Evolutionary conservation across 2,329 filamentous ascomycete species (phyloP), one percentile per base, ranked within the genome.

Genomic region (Periconia sp.): DNA sequence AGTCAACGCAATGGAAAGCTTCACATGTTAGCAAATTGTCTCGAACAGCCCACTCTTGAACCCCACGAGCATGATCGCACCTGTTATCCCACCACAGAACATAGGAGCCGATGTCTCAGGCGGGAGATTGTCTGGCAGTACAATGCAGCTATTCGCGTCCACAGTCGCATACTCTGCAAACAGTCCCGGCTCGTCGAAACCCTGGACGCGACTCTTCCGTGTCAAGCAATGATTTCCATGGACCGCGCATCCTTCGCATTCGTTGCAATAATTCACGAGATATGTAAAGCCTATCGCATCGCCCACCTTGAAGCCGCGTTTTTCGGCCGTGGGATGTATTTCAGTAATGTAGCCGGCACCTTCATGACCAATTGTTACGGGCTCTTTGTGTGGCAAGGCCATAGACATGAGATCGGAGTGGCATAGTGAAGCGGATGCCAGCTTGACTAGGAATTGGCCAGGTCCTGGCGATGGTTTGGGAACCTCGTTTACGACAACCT

Each of bases 1-100:
- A 50, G 26, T 61, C 50, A 22, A 61, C 51, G 21, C 50, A 50
- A 38, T 60, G 53, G 35, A 57, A 60, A 16, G 52, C 52, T 54
- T 13, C 25, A 2, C 13, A 2, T 5, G n/a, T 33, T 25, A 22
- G 23, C 18, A 7, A 23, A 19, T 30, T n/a, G 8, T 28, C 4
- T 10, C n/a, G 4, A 37, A n/a, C 3, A 30, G 8, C 1, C 2
- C 7, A 23, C 5, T 7, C 19, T 34, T 8, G 6, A 9, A 24
- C 24, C 7, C 21, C 2, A 31, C 9, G 10, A 19, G 8, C 13
- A 5, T 7, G 5, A 23, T 9, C 21, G 11, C 13, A 56, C 60
- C 70, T n/a, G 76, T 78, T 40, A 78, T 70, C 1, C 76, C 76
- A 2, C 75, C 76, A 49, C 76, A 78, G 54, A 78, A 75, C 6